Conservation (phyloP, 352 stramenopile genomes). For the Stramenopiles sp. region DNA sequence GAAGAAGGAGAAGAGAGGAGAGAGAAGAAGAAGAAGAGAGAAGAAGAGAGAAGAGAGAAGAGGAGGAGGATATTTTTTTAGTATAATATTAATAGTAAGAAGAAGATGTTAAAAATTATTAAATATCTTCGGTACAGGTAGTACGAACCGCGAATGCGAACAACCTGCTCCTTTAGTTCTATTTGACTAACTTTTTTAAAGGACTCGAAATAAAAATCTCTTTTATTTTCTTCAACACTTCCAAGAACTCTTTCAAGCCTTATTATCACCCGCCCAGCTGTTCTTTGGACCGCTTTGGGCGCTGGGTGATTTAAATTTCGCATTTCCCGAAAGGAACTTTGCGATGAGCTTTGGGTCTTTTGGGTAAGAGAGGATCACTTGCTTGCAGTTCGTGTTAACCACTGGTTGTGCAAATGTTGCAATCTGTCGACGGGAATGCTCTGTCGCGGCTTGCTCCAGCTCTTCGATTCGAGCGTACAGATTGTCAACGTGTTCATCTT, state of each 20-base stretch:
- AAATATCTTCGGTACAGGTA: not conserved
- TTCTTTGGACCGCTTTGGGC: not conserved
- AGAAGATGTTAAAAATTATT: not conserved
- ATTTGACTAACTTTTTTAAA: not conserved
- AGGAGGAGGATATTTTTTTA: not conserved
- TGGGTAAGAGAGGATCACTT: not conserved
- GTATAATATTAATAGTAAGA: not conserved
- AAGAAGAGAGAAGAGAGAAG: not conserved
- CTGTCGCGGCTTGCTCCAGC: not conserved
- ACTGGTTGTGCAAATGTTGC: not conserved
- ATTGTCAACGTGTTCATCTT: not conserved
- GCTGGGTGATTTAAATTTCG: not conserved
- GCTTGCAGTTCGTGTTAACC: too few species aligned
- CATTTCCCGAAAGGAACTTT: not conserved
- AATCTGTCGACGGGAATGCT: too few species aligned
- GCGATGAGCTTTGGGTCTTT: not conserved
- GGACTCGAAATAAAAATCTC: not conserved
- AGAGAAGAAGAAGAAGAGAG: not conserved
- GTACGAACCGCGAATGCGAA: not conserved
- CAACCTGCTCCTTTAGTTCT: not conserved
- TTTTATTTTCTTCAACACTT: not conserved
- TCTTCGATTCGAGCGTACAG: not conserved
- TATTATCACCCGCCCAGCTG: not conserved
- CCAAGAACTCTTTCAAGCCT: not conserved
- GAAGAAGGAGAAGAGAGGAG: too few species aligned